Base-by-base conservation (phyloP, 306 rosid species). In the Rosa rugosa region DNA sequence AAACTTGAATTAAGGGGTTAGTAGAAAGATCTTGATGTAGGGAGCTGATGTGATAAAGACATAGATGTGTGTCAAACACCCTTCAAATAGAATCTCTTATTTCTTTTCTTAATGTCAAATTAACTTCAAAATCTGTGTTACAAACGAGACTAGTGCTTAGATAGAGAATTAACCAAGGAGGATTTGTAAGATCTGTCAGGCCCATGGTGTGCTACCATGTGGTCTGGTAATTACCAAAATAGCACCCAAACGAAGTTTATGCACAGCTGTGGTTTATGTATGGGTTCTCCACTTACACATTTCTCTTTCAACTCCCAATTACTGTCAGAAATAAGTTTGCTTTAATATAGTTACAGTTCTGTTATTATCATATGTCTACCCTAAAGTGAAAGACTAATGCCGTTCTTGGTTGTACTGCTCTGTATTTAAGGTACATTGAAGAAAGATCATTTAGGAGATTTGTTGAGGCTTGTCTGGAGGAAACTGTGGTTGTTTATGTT, bases 401-500 rank as follows among this genome's bases (percentile, higher is more conserved):
- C 53, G 45, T 13, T 56, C 62, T 27, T 77, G 59, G 44, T 75
- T 83, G 71, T 62, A 45, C 50, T 82, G 75, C 80, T 71, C 65
- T 69, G 66, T 62, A 69, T 63, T 80, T 51, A 56, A 84, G 99
- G 97, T 95, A 95, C 87, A 90, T 93, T 79, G 99, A 95, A 93
- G 99, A 95, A 71, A 88, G 98, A 83, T 93, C 98, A 27, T 95
- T 95, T 80, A 90, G 97, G 87, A 95, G 93, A 89, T 95, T 95
- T 75, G 99, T 95, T 62, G 99, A 95, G 87, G 98, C 99, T 73
- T 95, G 99, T 87, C 91, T 95, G 59, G 99, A 95, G 88, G 99
- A 95, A 89, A 90, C 98, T 11, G 88, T 91, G 67, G 72, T 93
- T 62, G 93, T 93, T 80, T 95, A 93, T 72, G 98, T 92, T 71